Evolutionary conservation across 371 early-diverging fungal genomes (phyloP).

Genomic region (Rhizopus arrhizus): DNA sequence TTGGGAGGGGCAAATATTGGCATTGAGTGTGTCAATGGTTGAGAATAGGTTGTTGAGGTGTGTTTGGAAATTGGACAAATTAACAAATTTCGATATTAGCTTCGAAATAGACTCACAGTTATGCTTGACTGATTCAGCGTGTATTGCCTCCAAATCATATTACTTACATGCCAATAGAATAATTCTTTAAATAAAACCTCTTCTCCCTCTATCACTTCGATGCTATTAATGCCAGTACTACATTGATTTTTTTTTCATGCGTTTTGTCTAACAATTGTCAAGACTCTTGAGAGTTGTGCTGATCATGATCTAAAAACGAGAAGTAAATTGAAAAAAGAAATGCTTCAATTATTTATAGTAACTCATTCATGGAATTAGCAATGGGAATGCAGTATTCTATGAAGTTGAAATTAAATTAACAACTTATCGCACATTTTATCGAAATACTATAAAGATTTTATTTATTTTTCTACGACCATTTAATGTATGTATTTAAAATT

Average conservation of each 20-base stretch:
- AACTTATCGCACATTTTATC: too few species aligned
- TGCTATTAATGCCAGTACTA: too few species aligned
- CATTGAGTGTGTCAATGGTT: conserved; percentile 91
- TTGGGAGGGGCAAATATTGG: conserved; percentile 91
- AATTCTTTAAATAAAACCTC: conserved; percentile 47
- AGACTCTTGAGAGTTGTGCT: conserved; percentile 85
- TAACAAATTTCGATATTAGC: conserved; percentile 78
- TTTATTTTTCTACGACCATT: too few species aligned
- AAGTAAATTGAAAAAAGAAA: too few species aligned
- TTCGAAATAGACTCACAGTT: conserved; percentile 89
- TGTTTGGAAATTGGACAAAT: conserved; percentile 80
- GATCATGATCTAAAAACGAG: too few species aligned
- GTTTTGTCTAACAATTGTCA: conserved; percentile 73
- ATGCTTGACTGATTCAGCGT: conserved; percentile 79
- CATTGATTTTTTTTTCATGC: conserved; percentile 73
- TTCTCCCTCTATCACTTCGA: conserved; percentile 16
- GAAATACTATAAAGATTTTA: too few species aligned
- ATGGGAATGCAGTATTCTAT: too few species aligned
- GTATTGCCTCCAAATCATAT: conserved; percentile 81
- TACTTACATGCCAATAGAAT: conserved; percentile 57
- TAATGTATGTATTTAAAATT: too few species aligned
- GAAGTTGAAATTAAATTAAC: too few species aligned
- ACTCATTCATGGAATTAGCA: too few species aligned
- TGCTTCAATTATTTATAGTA: too few species aligned
- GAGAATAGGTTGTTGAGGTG: conserved; percentile 88